Conservation (phyloP, 1,284 basidiomycete genomes). For the Leccinum cinnamomeum region DNA sequence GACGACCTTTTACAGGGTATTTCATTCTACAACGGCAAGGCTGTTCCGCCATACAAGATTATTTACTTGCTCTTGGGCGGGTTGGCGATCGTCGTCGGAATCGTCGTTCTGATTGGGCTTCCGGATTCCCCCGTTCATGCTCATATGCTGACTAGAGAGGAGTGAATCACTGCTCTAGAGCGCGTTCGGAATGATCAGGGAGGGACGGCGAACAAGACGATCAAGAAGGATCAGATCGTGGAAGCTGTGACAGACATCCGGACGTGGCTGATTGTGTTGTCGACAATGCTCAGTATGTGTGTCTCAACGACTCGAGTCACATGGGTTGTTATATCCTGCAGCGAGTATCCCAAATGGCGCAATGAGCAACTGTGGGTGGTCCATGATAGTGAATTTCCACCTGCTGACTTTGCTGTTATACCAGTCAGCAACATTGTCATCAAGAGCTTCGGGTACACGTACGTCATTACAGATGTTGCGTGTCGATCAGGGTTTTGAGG, state of each 20-base stretch:
- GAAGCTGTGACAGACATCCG: conserved; percentile 61
- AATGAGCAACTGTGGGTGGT: too few species aligned
- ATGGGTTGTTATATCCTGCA: too few species aligned
- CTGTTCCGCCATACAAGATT: conserved; percentile 58
- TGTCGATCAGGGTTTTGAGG: too few species aligned
- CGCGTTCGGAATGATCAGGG: conserved; percentile 68
- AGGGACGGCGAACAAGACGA: conserved; percentile 59
- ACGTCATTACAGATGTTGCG: too few species aligned
- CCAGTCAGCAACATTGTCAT: too few species aligned
- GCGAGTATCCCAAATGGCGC: too few species aligned
- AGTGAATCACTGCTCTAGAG: conserved; percentile 63
- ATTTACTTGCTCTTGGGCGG: conserved; percentile 62
- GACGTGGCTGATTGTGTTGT: conserved; percentile 57
- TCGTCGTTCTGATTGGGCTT: conserved; percentile 58
- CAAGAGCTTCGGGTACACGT: too few species aligned
- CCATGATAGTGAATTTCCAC: too few species aligned
- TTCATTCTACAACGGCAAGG: conserved; percentile 52
- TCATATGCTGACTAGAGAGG: conserved; percentile 53
- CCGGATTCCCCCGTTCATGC: conserved; percentile 69
- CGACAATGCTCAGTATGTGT: too few species aligned
- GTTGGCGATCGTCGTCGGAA: conserved; percentile 59
- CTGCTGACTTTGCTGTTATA: too few species aligned
- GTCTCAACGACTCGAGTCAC: too few species aligned
- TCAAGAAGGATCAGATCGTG: conserved; percentile 59
- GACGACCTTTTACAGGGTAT: conserved; percentile 43